Conservation (phyloP, 2,329 filamentous ascomycete species). For the Nothomitra cinnamomea region DNA sequence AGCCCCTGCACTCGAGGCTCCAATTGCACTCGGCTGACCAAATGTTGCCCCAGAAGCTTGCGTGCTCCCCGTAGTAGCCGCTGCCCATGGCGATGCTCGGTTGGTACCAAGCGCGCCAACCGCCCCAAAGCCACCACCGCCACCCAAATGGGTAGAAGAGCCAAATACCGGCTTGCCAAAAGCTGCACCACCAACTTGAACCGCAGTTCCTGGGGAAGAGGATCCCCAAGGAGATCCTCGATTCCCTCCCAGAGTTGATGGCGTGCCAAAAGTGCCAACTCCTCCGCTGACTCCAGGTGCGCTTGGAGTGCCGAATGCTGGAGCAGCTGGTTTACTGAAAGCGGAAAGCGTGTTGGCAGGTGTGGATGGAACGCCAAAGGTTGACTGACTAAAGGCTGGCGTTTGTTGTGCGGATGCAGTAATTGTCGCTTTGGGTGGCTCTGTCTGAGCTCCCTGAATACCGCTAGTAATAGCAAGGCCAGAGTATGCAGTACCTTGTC, state of each 20-base stretch:
- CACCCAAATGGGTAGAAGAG: constrained; percentile 14
- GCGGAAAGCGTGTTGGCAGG: constrained; percentile 6
- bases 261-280: constrained; percentile 10
- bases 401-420: constrained; percentile 13
- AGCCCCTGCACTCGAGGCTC: constrained; percentile 16
- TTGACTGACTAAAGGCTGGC: constrained; percentile 20
- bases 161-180: constrained; percentile 19
- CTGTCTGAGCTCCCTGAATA: constrained; percentile 13
- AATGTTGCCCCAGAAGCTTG: constrained; percentile 28
- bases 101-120: constrained; percentile 25
- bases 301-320: constrained; percentile 13
- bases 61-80: constrained; percentile 17
- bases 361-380: constrained; percentile 7
- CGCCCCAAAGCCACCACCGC: constrained; percentile 15
- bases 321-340: constrained; percentile 8
- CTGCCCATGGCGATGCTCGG: constrained; percentile 35
- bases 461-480: constrained; percentile 40
- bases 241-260: constrained; percentile 10
- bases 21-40: constrained; percentile 35
- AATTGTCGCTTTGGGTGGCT: constrained; percentile 18
- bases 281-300: not conserved
- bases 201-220: constrained; percentile 16
- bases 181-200: constrained; percentile 10
- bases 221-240: constrained; percentile 12
- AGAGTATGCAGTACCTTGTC: constrained; percentile 53